phyloP scores from a whole-genome alignment of 345 rosid species.

The Populus tremula region DNA sequence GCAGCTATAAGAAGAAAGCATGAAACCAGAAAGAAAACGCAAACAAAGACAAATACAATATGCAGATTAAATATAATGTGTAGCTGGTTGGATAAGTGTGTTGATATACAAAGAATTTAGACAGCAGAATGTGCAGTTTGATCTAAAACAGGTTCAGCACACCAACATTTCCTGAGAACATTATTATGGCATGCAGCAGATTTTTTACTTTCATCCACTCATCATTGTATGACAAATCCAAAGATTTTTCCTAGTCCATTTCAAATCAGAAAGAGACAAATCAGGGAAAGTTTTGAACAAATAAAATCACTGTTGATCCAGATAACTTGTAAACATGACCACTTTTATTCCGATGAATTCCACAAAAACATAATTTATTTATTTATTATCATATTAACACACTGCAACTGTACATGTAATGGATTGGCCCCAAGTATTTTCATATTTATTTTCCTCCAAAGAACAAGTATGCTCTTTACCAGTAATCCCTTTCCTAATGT shows the following conservation, averaged over 20 bases:
- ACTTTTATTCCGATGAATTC: not conserved
- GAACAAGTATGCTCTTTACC: not conserved
- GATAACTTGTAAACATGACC: not conserved
- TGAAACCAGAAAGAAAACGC: not conserved
- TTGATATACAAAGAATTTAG: not conserved
- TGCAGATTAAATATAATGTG: constrained; percentile 7
- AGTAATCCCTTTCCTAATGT: not conserved
- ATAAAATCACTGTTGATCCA: not conserved
- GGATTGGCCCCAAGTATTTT: not conserved
- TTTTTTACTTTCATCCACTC: not conserved
- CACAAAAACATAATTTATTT: not conserved
- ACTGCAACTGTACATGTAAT: not conserved
- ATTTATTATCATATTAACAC: not conserved
- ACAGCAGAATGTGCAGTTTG: not conserved
- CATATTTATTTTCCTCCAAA: not conserved
- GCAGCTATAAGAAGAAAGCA: not conserved
- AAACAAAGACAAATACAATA: not conserved
- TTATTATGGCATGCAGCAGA: not conserved
- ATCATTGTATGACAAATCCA: not conserved
- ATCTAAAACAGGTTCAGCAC: not conserved
- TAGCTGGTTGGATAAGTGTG: not conserved
- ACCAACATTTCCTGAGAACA: not conserved
- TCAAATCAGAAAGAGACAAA: not conserved
- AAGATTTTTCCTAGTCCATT: not conserved
- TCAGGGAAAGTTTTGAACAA: not conserved